Evolutionary conservation across 495 filamentous ascomycete genomes (phyloP).

Genomic region (Penicillium bialowiezense): DNA sequence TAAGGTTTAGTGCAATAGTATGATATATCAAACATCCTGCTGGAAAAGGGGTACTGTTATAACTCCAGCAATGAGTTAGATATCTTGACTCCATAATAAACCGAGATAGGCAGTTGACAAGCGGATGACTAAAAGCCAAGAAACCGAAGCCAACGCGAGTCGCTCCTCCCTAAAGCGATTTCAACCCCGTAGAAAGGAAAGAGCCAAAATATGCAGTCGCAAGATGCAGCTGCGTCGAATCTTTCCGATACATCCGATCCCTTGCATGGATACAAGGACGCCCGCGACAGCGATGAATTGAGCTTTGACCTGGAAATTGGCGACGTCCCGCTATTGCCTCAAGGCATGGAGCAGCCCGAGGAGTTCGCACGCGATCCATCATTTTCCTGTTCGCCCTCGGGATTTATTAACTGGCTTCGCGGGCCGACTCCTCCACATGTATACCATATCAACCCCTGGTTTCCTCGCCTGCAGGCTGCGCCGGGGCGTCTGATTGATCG

Average conservation of each 20-base stretch:
- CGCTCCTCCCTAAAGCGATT: not conserved
- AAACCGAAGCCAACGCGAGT: not conserved
- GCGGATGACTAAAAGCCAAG: constrained; percentile 17
- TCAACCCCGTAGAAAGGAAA: no score
- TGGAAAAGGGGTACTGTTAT: no score
- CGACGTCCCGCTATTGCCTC: constrained; percentile 19
- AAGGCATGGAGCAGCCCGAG: not conserved
- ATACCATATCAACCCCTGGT: constrained; percentile 61
- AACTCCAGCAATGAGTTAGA: no score
- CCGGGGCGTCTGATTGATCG: constrained; percentile 58
- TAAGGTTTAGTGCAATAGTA: no score
- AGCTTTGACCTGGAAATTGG: constrained; percentile 22
- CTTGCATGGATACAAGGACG: constrained; percentile 15
- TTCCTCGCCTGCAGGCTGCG: constrained; percentile 59
- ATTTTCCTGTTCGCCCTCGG: constrained; percentile 27
- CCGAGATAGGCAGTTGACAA: no score
- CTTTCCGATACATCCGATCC: not conserved
- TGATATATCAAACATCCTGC: no score
- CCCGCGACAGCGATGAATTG: constrained; percentile 11
- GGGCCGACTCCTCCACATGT: constrained; percentile 59
- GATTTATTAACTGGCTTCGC: constrained; percentile 29
- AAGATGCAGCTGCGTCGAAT: not conserved
- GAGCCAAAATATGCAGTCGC: constrained; percentile 15
- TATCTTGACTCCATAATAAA: no score
- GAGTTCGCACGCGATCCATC: constrained; percentile 13